Evolutionary conservation across 805 yeast species (phyloP).

Genomic region (Wickerhamomyces queroliae): DNA sequence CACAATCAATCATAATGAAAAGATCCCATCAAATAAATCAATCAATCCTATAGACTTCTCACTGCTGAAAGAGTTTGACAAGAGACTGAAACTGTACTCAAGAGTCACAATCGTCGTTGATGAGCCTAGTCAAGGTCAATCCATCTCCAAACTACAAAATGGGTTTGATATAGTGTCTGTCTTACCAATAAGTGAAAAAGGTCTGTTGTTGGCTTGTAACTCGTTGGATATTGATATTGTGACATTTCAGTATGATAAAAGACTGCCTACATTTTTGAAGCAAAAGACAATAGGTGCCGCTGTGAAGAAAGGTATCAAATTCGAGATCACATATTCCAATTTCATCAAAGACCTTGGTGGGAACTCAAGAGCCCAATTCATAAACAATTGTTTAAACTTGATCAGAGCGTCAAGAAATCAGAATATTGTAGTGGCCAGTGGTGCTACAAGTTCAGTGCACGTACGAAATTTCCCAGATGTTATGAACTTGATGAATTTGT

Average conservation of each 20-base stretch:
- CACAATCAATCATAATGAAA: constrained; percentile 42
- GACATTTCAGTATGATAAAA: constrained; percentile 58
- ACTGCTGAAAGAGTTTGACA: constrained; percentile 17
- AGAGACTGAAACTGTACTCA: constrained; percentile 47
- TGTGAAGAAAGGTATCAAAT: constrained; percentile 70
- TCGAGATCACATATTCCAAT: constrained; percentile 70
- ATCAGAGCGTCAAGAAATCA: constrained; percentile 76
- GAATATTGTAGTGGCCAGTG: constrained; percentile 77
- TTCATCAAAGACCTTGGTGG: constrained; percentile 34
- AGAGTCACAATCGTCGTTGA: constrained; percentile 72
- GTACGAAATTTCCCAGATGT: constrained; percentile 68
- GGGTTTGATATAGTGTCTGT: constrained; percentile 78
- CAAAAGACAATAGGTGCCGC: constrained; percentile 86
- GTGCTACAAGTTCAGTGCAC: constrained; percentile 52
- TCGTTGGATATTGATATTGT: constrained; percentile 78
- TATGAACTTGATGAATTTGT: constrained; percentile 51
- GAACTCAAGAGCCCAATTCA: constrained; percentile 50
- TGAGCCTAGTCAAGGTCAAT: constrained; percentile 74
- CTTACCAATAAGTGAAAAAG: constrained; percentile 74
- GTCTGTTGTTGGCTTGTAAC: constrained; percentile 67
- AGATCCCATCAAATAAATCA: constrained; percentile 42
- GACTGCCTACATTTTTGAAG: constrained; percentile 71
- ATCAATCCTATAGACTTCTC: constrained; percentile 36
- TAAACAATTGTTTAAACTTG: constrained; percentile 67
- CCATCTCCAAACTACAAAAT: constrained; percentile 33